Evolutionary conservation across 148 eudicot genomes (phyloP).

Genomic region (Suaeda aralocaspica): DNA sequence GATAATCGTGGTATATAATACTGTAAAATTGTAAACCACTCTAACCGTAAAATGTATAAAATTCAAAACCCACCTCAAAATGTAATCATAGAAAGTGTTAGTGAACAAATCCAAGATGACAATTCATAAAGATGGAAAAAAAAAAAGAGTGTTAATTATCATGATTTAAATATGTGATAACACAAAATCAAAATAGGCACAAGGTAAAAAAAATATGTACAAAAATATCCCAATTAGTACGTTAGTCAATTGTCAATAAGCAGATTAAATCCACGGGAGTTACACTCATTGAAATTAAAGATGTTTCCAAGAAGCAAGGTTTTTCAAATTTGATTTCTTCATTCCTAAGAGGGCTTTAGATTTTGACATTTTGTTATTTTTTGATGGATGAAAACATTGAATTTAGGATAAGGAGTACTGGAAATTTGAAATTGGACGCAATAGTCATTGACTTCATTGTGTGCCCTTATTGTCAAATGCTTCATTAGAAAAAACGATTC

Average conservation of each 20-base stretch:
- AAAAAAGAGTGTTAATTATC: background rate
- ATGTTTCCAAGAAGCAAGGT: background rate
- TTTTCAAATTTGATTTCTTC: background rate
- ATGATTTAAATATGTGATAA: background rate
- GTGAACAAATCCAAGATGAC: too few species aligned
- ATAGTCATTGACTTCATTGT: background rate
- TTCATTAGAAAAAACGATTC: too few species aligned
- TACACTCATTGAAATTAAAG: background rate
- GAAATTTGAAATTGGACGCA: background rate
- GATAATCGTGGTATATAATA: too few species aligned
- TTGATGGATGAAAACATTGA: background rate
- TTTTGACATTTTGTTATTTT: background rate
- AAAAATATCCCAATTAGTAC: background rate
- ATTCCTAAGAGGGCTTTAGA: background rate
- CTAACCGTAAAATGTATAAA: too few species aligned
- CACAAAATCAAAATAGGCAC: background rate
- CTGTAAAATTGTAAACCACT: too few species aligned
- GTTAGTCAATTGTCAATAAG: background rate
- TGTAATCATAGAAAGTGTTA: too few species aligned
- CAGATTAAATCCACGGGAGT: background rate
- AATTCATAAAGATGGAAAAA: background rate
- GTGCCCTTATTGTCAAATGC: background rate
- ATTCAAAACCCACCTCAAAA: too few species aligned
- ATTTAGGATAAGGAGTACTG: background rate
- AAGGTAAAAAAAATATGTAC: background rate